Evolutionary conservation across 2,329 filamentous ascomycete species (phyloP).

Genomic region (Alternaria gansuensis): DNA sequence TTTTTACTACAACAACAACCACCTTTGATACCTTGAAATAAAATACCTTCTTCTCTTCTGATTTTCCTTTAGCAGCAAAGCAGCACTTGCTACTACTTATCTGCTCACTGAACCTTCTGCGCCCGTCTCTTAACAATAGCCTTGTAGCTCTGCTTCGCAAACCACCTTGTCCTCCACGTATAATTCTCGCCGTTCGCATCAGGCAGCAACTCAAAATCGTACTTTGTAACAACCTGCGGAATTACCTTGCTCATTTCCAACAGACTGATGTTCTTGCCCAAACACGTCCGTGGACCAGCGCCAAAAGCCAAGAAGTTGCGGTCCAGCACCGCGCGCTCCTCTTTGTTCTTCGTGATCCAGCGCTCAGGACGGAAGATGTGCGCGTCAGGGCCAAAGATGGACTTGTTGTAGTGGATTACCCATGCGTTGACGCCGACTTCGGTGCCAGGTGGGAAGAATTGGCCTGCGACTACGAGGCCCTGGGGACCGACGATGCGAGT

Average conservation of each 20-base stretch:
- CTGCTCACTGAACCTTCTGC: no score
- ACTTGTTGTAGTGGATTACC: conserved; percentile 54
- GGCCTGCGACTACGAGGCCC: conserved; percentile 43
- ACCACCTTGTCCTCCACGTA: no score
- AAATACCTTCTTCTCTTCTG: no score
- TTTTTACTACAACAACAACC: no score
- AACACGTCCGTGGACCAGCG: conserved; percentile 29
- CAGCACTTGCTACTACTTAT: no score
- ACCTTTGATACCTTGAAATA: no score
- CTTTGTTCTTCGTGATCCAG: conserved; percentile 13
- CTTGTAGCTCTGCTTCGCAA: no score
- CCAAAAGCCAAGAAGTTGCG: conserved; percentile 33
- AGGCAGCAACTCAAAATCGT: conserved; percentile 25
- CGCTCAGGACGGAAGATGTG: no score
- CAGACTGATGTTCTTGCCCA: conserved; percentile 38
- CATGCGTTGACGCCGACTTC: conserved; percentile 58
- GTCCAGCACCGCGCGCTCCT: conserved; percentile 19
- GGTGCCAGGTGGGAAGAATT: conserved; percentile 55
- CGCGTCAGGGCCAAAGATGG: conserved; percentile 54
- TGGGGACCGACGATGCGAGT: conserved; percentile 50
- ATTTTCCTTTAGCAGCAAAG: no score
- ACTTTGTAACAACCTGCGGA: conserved; percentile 31
- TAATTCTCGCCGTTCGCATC: no score
- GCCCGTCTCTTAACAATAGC: no score
- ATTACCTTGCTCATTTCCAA: conserved; percentile 36